phyloP scores from a whole-genome alignment of 179 eudicot species.

The Amaranthus tricolor region DNA sequence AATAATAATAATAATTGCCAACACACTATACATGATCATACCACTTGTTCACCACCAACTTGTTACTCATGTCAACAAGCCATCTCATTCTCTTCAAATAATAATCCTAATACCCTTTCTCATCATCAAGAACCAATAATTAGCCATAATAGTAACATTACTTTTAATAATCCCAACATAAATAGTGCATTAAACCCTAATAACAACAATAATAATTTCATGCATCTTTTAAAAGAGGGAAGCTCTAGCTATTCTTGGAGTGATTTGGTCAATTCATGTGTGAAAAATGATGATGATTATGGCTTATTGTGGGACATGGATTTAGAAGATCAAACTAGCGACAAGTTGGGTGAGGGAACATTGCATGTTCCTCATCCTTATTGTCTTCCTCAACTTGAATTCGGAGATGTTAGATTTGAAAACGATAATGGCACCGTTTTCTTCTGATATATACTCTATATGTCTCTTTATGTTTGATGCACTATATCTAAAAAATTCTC shows the following conservation, averaged over 20 bases:
- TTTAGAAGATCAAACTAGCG: constrained; percentile 23
- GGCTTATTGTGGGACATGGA: constrained; percentile 37
- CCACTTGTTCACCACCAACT: constrained; percentile 25
- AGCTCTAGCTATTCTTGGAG: constrained; percentile 20
- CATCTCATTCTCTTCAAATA: constrained; percentile 19
- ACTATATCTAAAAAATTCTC: too few relatives aligned
- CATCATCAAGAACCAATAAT: neutral
- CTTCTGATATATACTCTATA: neutral
- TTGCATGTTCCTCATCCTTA: constrained; percentile 4
- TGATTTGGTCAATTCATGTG: constrained; percentile 20
- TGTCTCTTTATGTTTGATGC: too few relatives aligned
- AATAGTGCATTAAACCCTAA: neutral
- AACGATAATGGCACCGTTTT: constrained; percentile 29
- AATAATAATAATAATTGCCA: constrained; percentile 7
- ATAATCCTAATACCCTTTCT: constrained; percentile 5
- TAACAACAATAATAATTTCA: constrained; percentile 5
- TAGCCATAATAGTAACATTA: neutral
- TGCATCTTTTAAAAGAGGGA: constrained; percentile 22
- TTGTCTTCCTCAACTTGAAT: constrained; percentile 25
- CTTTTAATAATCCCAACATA: neutral
- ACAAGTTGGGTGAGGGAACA: constrained; percentile 18
- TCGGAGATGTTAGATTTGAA: constrained; percentile 32
- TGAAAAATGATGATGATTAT: constrained; percentile 23
- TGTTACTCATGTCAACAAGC: constrained; percentile 20
- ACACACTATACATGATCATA: constrained; percentile 20